phyloP scores from a whole-genome alignment of 768 basidiomycete species.

The Termitomyces bulborhizus region DNA sequence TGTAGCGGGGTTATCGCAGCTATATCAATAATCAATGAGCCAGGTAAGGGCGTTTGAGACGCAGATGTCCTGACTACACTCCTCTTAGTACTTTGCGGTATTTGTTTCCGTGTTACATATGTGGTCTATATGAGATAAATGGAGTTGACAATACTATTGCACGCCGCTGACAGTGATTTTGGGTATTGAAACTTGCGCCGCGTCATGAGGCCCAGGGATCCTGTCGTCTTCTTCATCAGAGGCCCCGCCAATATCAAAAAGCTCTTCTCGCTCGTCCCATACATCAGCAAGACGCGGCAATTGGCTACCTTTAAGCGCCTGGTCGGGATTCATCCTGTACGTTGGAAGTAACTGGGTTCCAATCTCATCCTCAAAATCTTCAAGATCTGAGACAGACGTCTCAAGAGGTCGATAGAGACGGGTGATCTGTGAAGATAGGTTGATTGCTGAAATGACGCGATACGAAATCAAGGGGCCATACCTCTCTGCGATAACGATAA shows the following conservation, averaged over 20 bases:
- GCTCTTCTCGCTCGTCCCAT: conserved; percentile 76
- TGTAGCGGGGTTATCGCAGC: not conserved
- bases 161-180: conserved; percentile 14
- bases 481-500: conserved; percentile 77
- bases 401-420: conserved; percentile 72
- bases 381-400: conserved; percentile 43
- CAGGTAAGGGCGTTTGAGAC: not conserved
- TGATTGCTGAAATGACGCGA: not conserved
- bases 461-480: conserved; percentile 15
- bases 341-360: conserved; percentile 58
- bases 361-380: conserved; percentile 42
- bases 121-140: conserved; percentile 9
- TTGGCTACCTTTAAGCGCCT: conserved; percentile 23
- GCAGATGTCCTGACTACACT: not conserved
- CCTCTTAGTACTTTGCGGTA: not conserved
- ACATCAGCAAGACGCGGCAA: conserved; percentile 47
- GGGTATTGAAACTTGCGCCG: conserved; percentile 13
- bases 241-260: conserved; percentile 63
- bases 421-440: conserved; percentile 45
- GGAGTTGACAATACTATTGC: conserved; percentile 2
- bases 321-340: conserved; percentile 21
- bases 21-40: not conserved
- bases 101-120: conserved; percentile 1
- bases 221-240: conserved; percentile 47
- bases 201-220: conserved; percentile 8